phyloP scores from a whole-genome alignment of 768 basidiomycete species.

The Termitomyces sp. region DNA sequence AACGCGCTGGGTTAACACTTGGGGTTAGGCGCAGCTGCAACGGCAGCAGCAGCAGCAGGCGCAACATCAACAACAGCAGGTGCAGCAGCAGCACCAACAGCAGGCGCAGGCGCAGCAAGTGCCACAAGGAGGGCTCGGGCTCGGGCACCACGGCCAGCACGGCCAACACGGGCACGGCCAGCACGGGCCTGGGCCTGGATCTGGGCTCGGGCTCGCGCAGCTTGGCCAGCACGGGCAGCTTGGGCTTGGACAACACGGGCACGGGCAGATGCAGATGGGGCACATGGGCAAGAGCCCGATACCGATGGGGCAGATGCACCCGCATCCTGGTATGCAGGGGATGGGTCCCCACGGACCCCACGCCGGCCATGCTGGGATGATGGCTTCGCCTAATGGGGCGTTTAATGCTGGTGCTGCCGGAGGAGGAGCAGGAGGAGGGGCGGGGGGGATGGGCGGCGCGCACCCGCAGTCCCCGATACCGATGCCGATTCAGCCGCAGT shows the following conservation, averaged over 20 bases:
- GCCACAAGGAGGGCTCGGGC: slow-evolving; percentile 4
- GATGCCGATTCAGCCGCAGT: slow-evolving; percentile 16
- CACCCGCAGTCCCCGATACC: slow-evolving; percentile 11
- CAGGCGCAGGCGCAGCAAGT: slow-evolving; percentile 17
- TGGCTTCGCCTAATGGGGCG: neutral
- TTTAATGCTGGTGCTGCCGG: neutral
- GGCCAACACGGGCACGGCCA: neutral
- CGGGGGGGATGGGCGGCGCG: neutral
- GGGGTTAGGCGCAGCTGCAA: neutral
- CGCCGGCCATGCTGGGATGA: neutral
- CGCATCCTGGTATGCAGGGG: slow-evolving; percentile 1
- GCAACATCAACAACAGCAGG: neutral
- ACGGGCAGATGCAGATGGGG: slow-evolving; percentile 9
- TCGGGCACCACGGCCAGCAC: neutral
- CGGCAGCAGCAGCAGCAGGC: neutral
- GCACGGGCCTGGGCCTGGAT: no score
- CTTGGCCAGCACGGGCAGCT: no score
- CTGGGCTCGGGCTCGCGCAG: no score
- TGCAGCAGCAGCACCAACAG: slow-evolving; percentile 19
- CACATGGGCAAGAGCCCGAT: slow-evolving; percentile 11
- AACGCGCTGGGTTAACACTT: no score
- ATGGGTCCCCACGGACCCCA: neutral
- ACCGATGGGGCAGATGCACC: slow-evolving; percentile 16
- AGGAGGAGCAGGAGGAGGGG: no score
- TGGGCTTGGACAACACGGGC: neutral